phyloP scores from a whole-genome alignment of 108 stramenopile species.

The Thalassiosira profunda region DNA sequence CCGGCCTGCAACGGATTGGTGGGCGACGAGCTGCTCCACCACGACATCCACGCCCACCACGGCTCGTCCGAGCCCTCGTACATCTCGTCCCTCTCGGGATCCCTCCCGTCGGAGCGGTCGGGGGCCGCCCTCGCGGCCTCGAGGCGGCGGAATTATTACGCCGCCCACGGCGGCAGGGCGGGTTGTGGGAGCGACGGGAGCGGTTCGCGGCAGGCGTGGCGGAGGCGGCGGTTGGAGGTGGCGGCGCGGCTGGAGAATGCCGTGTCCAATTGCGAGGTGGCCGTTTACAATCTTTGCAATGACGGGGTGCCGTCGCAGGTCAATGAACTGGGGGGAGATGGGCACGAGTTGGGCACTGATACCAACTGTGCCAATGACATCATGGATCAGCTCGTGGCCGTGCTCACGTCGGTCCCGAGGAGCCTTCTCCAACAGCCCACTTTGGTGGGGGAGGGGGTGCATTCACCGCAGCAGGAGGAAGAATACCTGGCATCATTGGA shows the following conservation, averaged over 20 bases:
- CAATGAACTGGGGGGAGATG: background rate
- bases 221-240: constrained; percentile 4
- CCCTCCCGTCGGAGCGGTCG: constrained; percentile 14
- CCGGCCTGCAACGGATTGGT: background rate
- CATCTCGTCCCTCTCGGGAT: constrained; percentile 35
- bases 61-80: constrained; percentile 1
- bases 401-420: constrained; percentile 32
- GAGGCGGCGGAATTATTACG: constrained; percentile 4
- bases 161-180: background rate
- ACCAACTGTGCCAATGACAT: background rate
- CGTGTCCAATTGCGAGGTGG: constrained; percentile 16
- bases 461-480: background rate
- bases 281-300: constrained; percentile 9
- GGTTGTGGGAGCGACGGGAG: background rate
- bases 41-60: background rate
- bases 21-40: constrained; percentile 8
- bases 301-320: constrained; percentile 1
- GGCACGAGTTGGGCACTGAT: background rate
- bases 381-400: constrained; percentile 34
- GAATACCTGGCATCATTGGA: constrained; percentile 28
- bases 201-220: constrained; percentile 5
- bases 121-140: background rate
- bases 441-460: background rate
- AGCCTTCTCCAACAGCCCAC: constrained; percentile 4
- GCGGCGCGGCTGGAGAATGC: constrained; percentile 26